These are phyloP conservation scores for Candida coquimbonensis DNA, from an alignment of 805 yeast species.

Conservation along the genomic window DNA sequence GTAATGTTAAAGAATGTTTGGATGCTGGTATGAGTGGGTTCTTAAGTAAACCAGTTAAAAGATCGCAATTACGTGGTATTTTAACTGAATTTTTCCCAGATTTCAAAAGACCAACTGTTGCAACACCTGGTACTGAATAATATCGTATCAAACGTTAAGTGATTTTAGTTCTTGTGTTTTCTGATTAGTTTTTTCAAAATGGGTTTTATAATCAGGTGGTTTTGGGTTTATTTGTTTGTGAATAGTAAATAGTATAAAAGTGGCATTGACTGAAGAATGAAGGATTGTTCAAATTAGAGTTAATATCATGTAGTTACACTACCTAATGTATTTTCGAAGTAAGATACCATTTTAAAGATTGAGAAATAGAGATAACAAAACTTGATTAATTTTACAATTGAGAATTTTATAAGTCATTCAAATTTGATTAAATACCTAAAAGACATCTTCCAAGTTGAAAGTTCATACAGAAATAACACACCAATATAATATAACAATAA, in stretches of 20 bases:
- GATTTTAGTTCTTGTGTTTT: no score
- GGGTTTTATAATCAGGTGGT: no score
- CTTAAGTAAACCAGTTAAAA: slow-evolving; percentile 78
- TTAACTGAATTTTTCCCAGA: slow-evolving; percentile 27
- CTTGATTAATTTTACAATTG: background rate
- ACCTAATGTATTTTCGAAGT: no score
- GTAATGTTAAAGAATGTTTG: slow-evolving; percentile 78
- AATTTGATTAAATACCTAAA: slow-evolving; percentile 2
- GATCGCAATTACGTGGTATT: slow-evolving; percentile 58
- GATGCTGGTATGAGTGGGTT: slow-evolving; percentile 93
- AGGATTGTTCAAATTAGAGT: no score
- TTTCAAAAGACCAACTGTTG: background rate
- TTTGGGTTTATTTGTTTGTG: no score
- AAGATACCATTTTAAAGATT: no score
- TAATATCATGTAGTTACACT: no score
- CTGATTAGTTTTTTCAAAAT: no score
- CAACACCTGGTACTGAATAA: slow-evolving; percentile 3
- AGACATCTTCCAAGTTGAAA: slow-evolving; percentile 1
- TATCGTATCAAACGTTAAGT: background rate
- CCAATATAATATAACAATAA: slow-evolving; percentile 5
- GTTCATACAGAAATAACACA: slow-evolving; percentile 3
- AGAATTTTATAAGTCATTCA: background rate
- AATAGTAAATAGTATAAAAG: no score
- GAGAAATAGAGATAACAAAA: background rate
- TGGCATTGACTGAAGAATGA: no score